Evolutionary conservation across 768 basidiomycete genomes (phyloP).

Genomic region (Russula sp.): DNA sequence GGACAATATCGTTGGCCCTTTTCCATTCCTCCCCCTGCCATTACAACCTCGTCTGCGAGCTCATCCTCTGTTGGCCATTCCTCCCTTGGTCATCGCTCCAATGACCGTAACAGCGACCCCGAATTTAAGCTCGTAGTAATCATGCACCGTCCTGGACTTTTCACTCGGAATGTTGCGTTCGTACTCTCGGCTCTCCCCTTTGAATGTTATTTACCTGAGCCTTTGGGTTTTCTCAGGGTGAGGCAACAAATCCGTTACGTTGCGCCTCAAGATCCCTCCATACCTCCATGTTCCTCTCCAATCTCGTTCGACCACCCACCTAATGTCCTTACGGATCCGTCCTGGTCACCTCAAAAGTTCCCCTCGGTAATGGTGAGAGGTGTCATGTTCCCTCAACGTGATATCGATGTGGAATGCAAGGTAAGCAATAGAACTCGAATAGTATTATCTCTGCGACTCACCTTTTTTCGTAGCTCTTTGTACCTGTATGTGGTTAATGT

Average conservation of each 20-base stretch:
- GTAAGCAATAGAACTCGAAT: neutral
- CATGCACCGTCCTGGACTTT: conserved; percentile 6
- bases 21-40: neutral
- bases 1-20: conserved; percentile 16
- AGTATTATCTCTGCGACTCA: neutral
- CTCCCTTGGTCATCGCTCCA: neutral
- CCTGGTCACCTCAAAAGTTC: conserved; percentile 7
- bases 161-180: conserved; percentile 7
- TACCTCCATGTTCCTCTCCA: neutral
- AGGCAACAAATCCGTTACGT: neutral
- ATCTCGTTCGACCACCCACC: neutral
- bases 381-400: neutral
- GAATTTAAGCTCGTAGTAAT: conserved; percentile 4
- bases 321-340: neutral
- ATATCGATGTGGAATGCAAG: conserved; percentile 17
- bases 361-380: conserved; percentile 10
- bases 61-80: neutral
- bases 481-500: neutral
- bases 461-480: neutral
- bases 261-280: neutral
- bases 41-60: neutral
- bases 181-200: neutral
- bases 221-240: neutral
- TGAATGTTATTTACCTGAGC: neutral
- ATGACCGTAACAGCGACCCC: neutral